These are phyloP conservation scores for Globisporangium abappressorium DNA, from an alignment of 352 stramenopile genomes.

Conservation along the genomic window DNA sequence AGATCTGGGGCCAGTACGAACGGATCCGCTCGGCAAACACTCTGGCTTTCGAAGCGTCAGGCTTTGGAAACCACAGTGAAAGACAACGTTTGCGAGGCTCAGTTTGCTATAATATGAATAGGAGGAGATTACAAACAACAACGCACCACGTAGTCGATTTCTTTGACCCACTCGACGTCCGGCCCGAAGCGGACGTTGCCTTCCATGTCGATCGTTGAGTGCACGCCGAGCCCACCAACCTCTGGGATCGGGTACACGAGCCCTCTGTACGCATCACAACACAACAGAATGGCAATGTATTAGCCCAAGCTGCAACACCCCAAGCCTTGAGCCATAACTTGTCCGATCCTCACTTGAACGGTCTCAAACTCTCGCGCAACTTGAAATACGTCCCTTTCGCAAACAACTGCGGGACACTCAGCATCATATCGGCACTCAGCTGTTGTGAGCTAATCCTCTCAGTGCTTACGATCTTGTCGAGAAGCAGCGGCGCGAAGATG, in stretches of 20 bases:
- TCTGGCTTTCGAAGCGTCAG: conserved; percentile 53
- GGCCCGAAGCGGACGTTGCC: conserved; percentile 94
- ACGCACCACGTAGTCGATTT: conserved; percentile 83
- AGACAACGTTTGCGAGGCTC: background rate
- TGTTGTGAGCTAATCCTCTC: background rate
- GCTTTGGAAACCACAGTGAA: conserved; percentile 19
- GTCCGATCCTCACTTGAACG: conserved; percentile 44
- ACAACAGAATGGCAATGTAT: background rate
- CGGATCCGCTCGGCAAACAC: conserved; percentile 70
- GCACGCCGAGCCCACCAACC: conserved; percentile 92
- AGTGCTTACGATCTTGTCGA: conserved; percentile 25
- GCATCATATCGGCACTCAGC: conserved; percentile 9
- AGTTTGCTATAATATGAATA: background rate
- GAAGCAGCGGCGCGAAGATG: conserved; percentile 61
- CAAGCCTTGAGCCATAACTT: background rate
- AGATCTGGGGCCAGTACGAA: conserved; percentile 92
- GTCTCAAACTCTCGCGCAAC: conserved; percentile 40
- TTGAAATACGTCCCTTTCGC: conserved; percentile 98
- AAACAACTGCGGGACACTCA: conserved; percentile 65
- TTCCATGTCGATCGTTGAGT: conserved; percentile 93
- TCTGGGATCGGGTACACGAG: conserved; percentile 97
- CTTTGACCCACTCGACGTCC: conserved; percentile 94
- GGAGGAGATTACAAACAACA: background rate
- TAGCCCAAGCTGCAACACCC: background rate
- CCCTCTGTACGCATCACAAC: conserved; percentile 30